Conservation (phyloP, 176 grass and related monocot species). For the Paspalum vaginatum region DNA sequence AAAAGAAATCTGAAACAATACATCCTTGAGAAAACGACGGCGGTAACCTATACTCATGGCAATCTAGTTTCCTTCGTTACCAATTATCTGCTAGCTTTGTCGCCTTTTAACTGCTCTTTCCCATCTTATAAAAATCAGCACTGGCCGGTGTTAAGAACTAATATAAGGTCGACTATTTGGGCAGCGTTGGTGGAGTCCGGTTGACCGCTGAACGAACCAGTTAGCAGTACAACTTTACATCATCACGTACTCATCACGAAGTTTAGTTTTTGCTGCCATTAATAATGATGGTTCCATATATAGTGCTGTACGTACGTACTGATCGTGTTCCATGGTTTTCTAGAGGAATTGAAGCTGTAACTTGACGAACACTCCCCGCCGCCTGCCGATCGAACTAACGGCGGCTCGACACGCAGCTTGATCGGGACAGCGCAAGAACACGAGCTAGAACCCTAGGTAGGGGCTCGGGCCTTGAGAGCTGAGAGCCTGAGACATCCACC, state of each 20-base stretch:
- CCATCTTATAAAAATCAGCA: too few relatives aligned
- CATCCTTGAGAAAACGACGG: not conserved
- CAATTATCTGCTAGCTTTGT: too few relatives aligned
- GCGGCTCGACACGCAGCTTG: not conserved
- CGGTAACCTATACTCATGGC: not conserved
- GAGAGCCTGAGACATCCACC: not conserved
- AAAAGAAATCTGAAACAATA: slow-evolving; percentile 1
- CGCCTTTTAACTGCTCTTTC: too few relatives aligned
- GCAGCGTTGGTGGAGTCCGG: too few relatives aligned
- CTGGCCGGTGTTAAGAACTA: too few relatives aligned
- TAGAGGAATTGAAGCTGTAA: not conserved
- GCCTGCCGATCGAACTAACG: not conserved
- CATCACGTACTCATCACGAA: not conserved
- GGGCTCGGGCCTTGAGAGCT: not conserved
- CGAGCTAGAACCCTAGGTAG: slow-evolving; percentile 3
- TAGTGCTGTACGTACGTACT: too few relatives aligned
- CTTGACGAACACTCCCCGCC: not conserved
- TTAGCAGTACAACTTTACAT: too few relatives aligned
- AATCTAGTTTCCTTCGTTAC: not conserved
- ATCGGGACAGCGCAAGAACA: not conserved
- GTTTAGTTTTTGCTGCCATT: not conserved
- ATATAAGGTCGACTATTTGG: too few relatives aligned
- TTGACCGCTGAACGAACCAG: too few relatives aligned
- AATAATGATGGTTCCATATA: not conserved
- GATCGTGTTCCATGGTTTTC: too few relatives aligned